Evolutionary conservation across 208 protist genomes (phyloP).

Genomic region (Trypanosoma brucei): DNA sequence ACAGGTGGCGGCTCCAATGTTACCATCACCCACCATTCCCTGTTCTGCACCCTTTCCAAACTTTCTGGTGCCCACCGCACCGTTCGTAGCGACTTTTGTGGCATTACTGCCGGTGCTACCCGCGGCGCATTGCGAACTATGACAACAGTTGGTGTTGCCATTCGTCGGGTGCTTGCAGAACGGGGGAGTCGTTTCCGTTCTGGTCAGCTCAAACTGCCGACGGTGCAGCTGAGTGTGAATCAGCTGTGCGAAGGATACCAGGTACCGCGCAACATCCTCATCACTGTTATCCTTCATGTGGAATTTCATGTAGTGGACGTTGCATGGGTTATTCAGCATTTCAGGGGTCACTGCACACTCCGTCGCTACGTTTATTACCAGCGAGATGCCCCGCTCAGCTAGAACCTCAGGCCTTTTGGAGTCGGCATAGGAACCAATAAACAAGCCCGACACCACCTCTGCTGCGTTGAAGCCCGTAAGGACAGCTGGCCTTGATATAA

Average conservation of each 20-base stretch:
- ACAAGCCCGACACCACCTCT: conserved; percentile 65
- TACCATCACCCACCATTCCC: no score
- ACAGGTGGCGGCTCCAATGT: no score
- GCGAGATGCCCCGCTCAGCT: conserved; percentile 34
- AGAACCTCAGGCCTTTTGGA: conserved; percentile 35
- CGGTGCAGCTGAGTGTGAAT: conserved; percentile 78
- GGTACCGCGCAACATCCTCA: conserved; percentile 46
- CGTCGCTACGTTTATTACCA: conserved; percentile 63
- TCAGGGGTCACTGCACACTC: conserved; percentile 49
- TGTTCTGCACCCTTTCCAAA: no score
- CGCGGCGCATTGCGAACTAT: no score
- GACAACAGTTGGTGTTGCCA: no score
- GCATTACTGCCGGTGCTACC: no score
- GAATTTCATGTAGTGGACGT: conserved; percentile 52
- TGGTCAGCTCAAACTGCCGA: conserved; percentile 23
- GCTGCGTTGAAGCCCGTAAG: conserved; percentile 33
- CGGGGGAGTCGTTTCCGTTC: no score
- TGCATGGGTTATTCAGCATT: conserved; percentile 32
- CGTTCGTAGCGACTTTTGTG: no score
- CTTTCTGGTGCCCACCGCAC: no score
- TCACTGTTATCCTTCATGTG: conserved; percentile 72
- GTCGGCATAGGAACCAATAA: conserved; percentile 54
- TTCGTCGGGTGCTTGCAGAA: no score
- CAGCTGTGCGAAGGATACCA: conserved; percentile 50
- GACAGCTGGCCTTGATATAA: neutral